A percentile compares a stretch with the other conserved stretches of the same genome.
Conservation (phyloP, 371 early-diverging fungal genomes). For the Mucor plumbeus region DNA sequence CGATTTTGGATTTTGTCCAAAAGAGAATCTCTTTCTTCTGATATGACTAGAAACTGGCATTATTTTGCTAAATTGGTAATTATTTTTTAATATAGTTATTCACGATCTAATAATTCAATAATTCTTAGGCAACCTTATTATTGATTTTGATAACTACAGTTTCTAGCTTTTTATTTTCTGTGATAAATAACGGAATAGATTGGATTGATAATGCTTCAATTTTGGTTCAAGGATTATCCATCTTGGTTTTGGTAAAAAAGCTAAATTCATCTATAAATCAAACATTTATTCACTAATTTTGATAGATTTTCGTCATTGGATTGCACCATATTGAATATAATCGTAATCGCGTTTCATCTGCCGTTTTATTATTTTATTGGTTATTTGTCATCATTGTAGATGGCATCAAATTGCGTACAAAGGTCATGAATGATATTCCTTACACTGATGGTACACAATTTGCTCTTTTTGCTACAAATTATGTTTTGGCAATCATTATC, state of each 20-base stretch:
- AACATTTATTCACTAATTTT: neutral
- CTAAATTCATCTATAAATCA: neutral
- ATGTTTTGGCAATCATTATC: slow-evolving; percentile 52
- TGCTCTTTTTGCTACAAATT: slow-evolving; percentile 38
- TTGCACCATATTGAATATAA: slow-evolving; percentile 75
- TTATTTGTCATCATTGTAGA: slow-evolving; percentile 58
- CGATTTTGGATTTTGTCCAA: slow-evolving; percentile 53
- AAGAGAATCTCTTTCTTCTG: slow-evolving; percentile 39
- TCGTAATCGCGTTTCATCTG: slow-evolving; percentile 68
- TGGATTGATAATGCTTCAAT: slow-evolving; percentile 51
- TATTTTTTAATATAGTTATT: neutral
- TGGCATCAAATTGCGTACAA: slow-evolving; percentile 67
- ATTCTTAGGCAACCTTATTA: slow-evolving; percentile 33
- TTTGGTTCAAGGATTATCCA: slow-evolving; percentile 30
- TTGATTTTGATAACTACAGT: slow-evolving; percentile 31
- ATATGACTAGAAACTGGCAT: slow-evolving; percentile 53
- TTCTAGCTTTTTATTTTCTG: slow-evolving; percentile 19
- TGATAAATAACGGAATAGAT: slow-evolving; percentile 19
- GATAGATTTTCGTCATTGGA: slow-evolving; percentile 56
- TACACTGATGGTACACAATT: slow-evolving; percentile 47
- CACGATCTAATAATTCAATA: neutral
- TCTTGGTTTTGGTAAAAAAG: slow-evolving; percentile 41
- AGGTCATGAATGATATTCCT: slow-evolving; percentile 39
- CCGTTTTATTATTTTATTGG: slow-evolving; percentile 81
- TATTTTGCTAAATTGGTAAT: slow-evolving; percentile 62